Conservation (phyloP, 179 eudicot species). For the Silene vulgaris region DNA sequence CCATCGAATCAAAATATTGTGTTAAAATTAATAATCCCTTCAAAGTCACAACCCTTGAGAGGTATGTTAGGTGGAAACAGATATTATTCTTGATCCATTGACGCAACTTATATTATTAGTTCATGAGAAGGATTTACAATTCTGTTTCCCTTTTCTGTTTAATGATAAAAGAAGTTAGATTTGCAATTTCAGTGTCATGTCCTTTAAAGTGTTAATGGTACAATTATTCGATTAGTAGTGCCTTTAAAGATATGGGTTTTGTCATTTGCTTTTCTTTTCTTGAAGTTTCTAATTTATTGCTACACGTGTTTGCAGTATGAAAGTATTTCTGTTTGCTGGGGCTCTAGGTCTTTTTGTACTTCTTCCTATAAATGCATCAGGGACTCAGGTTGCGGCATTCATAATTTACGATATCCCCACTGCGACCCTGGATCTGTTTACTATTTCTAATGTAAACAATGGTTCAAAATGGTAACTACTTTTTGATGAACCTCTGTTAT, state of each 20-base stretch:
- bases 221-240: no score
- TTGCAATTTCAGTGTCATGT: not conserved
- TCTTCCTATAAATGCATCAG: constrained; percentile 71
- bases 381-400: constrained; percentile 55
- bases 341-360: constrained; percentile 70
- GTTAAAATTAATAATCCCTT: not conserved
- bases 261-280: not conserved
- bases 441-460: constrained; percentile 75
- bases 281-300: constrained; percentile 13
- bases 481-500: not conserved
- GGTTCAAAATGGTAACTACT: constrained; percentile 71
- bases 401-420: constrained; percentile 55
- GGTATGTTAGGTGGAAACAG: not conserved
- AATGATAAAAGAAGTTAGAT: not conserved
- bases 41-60: not conserved
- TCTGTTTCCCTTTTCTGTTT: not conserved
- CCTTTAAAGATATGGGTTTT: no score
- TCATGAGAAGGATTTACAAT: not conserved
- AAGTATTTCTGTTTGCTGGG: constrained; percentile 58
- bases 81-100: not conserved
- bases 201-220: no score
- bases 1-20: not conserved
- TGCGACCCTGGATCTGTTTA: constrained; percentile 69
- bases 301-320: constrained; percentile 50
- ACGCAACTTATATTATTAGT: not conserved